Evolutionary conservation across 23 red algal species (phyloP), one percentile per base, ranked within the genome.

Genomic region (Chondrus crispus): DNA sequence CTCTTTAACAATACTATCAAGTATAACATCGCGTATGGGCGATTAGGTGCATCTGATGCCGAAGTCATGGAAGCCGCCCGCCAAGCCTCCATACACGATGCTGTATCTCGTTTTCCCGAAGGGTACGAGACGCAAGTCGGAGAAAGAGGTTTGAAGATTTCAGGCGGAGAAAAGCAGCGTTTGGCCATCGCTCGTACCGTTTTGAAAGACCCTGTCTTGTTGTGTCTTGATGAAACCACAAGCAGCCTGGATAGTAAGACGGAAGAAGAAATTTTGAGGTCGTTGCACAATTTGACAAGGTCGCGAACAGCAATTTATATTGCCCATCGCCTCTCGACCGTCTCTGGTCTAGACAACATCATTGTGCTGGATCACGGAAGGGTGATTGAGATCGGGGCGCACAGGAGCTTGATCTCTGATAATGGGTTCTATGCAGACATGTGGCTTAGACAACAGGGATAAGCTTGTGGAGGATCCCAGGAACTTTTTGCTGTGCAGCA

Each of bases 21-120:
- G 49, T 99, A 99, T 91, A 99, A 99, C 74, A 96, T 99, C 54
- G 94, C 81, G 35, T 99, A 99, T 73, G 93, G 97, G 8, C 43
- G 89, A 11, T 70, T 88, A 30, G 79, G 80, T 46, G 94, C 93
- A 0, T 80, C 83, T 2, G 82, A 93, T 28, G 86, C 76, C 24
- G 90, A 95, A 46, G 84, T 99, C 0, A 81, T 84, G n/a, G 81
- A 72, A 7, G 96, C 90, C 9, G 93, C 96, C 5, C 51, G 49
- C 46, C 77, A 93, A 33, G 96, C 96, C 26, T 86, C 88, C 29
- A 57, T 98, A 52, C 93, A 98, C 62, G 77, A 73, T 24, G 60
- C 93, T 7, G 96, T 98, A 47, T 39, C 74, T 28, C 33, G 40
- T 22, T 92, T 98, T 62, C 89, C 96, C 12, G 72, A 85, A 18